Conservation (phyloP, 108 stramenopile genomes). For the Ochromonas danica region DNA sequence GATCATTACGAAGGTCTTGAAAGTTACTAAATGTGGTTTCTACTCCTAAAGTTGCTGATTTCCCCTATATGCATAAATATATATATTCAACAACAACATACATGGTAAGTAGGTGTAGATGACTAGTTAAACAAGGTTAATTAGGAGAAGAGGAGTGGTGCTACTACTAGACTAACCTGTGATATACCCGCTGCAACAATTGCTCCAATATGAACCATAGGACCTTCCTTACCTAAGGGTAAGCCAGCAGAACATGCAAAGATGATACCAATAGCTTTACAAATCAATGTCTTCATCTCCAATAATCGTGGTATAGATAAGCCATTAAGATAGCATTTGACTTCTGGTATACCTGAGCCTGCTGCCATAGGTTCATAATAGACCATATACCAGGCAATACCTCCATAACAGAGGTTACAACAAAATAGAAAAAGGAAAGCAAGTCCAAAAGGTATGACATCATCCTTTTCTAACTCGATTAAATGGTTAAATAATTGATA, state of each 20-base stretch:
- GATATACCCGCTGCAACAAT: slow-evolving; percentile 54
- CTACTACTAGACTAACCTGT: slow-evolving; percentile 41
- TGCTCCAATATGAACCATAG: slow-evolving; percentile 73
- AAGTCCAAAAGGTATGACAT: background rate
- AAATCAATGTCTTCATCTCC: slow-evolving; percentile 82
- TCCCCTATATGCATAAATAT: slow-evolving; percentile 79
- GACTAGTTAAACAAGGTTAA: background rate
- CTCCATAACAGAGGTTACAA: slow-evolving; percentile 74
- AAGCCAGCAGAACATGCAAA: slow-evolving; percentile 86
- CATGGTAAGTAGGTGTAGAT: background rate
- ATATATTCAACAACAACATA: slow-evolving; percentile 59
- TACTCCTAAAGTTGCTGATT: slow-evolving; percentile 74
- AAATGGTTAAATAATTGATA: background rate
- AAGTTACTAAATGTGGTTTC: slow-evolving; percentile 86
- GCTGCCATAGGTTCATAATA: slow-evolving; percentile 23
- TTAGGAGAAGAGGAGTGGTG: slow-evolving; percentile 20
- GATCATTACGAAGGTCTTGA: slow-evolving; percentile 82
- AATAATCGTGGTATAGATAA: slow-evolving; percentile 61
- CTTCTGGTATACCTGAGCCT: slow-evolving; percentile 18
- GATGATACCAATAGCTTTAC: slow-evolving; percentile 87
- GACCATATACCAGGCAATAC: slow-evolving; percentile 73
- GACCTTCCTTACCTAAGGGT: slow-evolving; percentile 95
- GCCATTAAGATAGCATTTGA: slow-evolving; percentile 20
- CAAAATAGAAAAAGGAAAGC: slow-evolving; percentile 71
- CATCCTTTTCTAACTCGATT: background rate